Evolutionary conservation across 192 early-diverging fungal species (phyloP).

Genomic region (Paraglomus brasilianum): DNA sequence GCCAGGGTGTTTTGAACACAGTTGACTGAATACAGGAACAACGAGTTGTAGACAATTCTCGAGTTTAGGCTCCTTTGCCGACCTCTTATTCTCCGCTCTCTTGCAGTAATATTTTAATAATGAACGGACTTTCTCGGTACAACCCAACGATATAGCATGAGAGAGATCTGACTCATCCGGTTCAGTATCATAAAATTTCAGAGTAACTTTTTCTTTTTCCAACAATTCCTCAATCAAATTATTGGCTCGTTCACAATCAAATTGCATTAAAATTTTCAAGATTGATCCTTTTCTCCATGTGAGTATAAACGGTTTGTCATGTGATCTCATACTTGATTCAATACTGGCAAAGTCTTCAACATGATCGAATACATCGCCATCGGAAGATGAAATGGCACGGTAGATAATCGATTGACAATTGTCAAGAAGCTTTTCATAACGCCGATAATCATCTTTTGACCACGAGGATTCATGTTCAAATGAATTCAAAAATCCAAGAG

Average conservation of each 20-base stretch:
- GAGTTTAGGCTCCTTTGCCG: neutral
- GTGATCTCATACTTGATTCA: too few relatives aligned
- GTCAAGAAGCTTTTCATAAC: neutral
- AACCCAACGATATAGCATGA: neutral
- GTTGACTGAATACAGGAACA: neutral
- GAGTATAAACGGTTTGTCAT: too few relatives aligned
- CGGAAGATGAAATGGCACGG: neutral
- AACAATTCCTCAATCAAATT: conserved; percentile 9
- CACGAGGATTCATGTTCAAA: neutral
- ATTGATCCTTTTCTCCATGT: neutral
- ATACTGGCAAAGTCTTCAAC: neutral
- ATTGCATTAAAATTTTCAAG: conserved; percentile 14
- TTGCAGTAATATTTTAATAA: conserved; percentile 19
- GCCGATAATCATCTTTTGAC: neutral
- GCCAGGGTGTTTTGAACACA: conserved; percentile 2
- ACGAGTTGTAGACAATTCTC: neutral
- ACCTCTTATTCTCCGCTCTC: neutral
- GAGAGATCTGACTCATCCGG: neutral
- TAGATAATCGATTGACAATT: neutral
- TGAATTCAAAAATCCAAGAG: conserved; percentile 8
- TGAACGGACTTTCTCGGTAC: neutral
- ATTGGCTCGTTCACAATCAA: conserved; percentile 15
- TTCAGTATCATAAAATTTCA: conserved; percentile 4
- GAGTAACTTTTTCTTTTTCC: conserved; percentile 4
- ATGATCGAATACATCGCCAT: conserved; percentile 12